These are phyloP conservation scores for Pezicula carpinea DNA, from an alignment of 2,329 filamentous ascomycete genomes.

Conservation along the genomic window DNA sequence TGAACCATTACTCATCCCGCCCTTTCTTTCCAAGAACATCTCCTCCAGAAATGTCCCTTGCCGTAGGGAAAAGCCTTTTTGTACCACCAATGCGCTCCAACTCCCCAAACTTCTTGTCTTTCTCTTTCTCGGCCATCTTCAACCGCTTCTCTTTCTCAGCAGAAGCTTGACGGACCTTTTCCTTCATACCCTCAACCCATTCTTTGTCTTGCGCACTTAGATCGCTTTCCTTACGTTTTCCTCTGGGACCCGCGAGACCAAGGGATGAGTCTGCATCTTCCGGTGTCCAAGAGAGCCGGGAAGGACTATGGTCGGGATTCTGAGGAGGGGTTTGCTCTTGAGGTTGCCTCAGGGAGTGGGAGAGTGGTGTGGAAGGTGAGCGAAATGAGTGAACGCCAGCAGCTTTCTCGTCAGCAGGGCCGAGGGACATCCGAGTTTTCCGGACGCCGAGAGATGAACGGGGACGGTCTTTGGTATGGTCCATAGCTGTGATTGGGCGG, in stretches of 20 bases:
- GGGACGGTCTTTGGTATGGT: constrained; percentile 14
- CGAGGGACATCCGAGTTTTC: constrained; percentile 23
- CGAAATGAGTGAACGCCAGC: constrained; percentile 4
- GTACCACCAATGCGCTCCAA: constrained; percentile 69
- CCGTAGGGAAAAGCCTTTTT: constrained; percentile 57
- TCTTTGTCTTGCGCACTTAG: constrained; percentile 70
- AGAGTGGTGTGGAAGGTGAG: constrained; percentile 20
- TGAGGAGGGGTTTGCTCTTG: constrained; percentile 12
- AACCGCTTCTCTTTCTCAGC: constrained; percentile 44
- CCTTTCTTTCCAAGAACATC: too few relatives aligned
- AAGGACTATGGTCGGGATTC: constrained; percentile 10
- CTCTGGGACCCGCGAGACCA: constrained; percentile 66
- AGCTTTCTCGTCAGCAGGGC: constrained; percentile 6
- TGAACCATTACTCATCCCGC: too few relatives aligned
- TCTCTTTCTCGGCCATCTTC: constrained; percentile 12
- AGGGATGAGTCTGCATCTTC: constrained; percentile 55
- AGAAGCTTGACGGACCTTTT: constrained; percentile 69
- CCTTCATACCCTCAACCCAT: constrained; percentile 81
- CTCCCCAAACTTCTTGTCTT: constrained; percentile 51
- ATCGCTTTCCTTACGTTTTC: constrained; percentile 48
- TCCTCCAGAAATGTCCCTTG: too few relatives aligned
- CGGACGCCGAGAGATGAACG: constrained; percentile 22
- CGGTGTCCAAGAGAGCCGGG: constrained; percentile 49
- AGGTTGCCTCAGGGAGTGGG: constrained; percentile 4
- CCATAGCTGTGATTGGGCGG: constrained; percentile 22